A percentile compares a stretch with the other conserved stretches of the same genome.
Conservation (phyloP, 192 early-diverging fungal species). For the Coemansia sp. region DNA sequence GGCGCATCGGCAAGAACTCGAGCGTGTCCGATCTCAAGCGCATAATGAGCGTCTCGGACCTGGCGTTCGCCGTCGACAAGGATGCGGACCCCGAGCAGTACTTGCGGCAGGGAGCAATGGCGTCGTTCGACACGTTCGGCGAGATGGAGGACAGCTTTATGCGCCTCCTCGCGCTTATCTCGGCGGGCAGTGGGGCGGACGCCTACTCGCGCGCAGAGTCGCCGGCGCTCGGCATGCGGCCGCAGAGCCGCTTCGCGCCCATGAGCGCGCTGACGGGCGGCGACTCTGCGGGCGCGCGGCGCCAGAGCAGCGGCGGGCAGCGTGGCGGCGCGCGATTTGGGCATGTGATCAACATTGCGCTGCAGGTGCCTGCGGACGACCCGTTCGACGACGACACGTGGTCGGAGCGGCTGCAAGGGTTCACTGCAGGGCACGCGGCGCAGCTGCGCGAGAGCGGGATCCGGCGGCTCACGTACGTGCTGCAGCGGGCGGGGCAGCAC, state of each 20-base stretch:
- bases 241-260: conserved; percentile 33
- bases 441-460: conserved; percentile 76
- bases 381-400: conserved; percentile 72
- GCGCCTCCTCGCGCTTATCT: conserved; percentile 66
- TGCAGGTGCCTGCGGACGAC: conserved; percentile 65
- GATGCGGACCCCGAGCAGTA: conserved; percentile 66
- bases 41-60: conserved; percentile 79
- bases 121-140: conserved; percentile 68
- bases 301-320: conserved; percentile 26
- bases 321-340: conserved; percentile 53
- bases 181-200: conserved; percentile 40
- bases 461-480: conserved; percentile 89
- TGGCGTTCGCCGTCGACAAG: conserved; percentile 76
- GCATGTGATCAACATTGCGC: conserved; percentile 86
- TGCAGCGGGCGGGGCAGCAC: conserved; percentile 81
- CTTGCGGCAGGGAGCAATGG: conserved; percentile 87
- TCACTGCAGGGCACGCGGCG: conserved; percentile 63
- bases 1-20: conserved; percentile 29
- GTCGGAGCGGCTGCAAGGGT: conserved; percentile 63
- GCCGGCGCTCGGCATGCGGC: conserved; percentile 42
- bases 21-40: conserved; percentile 61
- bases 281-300: neutral
- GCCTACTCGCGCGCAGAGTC: conserved; percentile 49
- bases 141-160: conserved; percentile 71
- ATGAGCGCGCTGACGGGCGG: conserved; percentile 48